A percentile compares a stretch with the other conserved stretches of the same genome.
These are phyloP conservation scores for Oleoguttula mirabilis DNA, from an alignment of 495 filamentous ascomycete species.

Conservation along the genomic window DNA sequence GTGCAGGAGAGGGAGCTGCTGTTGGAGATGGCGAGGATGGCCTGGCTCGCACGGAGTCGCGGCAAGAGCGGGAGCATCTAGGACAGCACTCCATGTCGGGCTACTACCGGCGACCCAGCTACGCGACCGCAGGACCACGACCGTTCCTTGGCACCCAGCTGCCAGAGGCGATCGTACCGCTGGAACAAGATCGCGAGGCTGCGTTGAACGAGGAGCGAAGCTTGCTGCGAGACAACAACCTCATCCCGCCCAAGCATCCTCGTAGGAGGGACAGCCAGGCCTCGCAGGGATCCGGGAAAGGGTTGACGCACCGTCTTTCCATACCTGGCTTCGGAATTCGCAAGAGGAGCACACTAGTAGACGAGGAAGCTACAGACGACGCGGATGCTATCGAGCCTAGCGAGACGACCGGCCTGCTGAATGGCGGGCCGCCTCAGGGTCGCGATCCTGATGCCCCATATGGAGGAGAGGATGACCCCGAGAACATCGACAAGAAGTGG, in stretches of 20 bases:
- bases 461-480: constrained; percentile 29
- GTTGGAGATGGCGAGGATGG: constrained; percentile 1
- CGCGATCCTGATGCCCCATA: constrained; percentile 18
- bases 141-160: constrained; percentile 27
- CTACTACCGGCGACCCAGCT: constrained; percentile 56
- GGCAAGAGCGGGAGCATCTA: constrained; percentile 21
- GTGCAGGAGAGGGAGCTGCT: constrained; percentile 24
- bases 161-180: constrained; percentile 5
- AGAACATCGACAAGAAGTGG: constrained; percentile 49
- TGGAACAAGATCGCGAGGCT: constrained; percentile 46
- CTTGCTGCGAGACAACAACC: constrained; percentile 63
- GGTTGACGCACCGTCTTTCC: constrained; percentile 18
- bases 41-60: constrained; percentile 17
- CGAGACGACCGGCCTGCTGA: constrained; percentile 45
- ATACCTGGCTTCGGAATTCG: constrained; percentile 1
- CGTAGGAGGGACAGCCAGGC: constrained; percentile 18
- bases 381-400: constrained; percentile 16
- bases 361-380: constrained; percentile 19
- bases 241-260: constrained; percentile 54
- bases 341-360: constrained; percentile 24
- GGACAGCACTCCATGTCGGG: constrained; percentile 45
- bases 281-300: constrained; percentile 2
- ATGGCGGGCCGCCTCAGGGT: constrained; percentile 16
- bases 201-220: constrained; percentile 62
- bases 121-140: constrained; percentile 48